A percentile compares a stretch with the other conserved stretches of the same genome.
Conservation (phyloP, 139 green algal species). For the Chara braunii region DNA sequence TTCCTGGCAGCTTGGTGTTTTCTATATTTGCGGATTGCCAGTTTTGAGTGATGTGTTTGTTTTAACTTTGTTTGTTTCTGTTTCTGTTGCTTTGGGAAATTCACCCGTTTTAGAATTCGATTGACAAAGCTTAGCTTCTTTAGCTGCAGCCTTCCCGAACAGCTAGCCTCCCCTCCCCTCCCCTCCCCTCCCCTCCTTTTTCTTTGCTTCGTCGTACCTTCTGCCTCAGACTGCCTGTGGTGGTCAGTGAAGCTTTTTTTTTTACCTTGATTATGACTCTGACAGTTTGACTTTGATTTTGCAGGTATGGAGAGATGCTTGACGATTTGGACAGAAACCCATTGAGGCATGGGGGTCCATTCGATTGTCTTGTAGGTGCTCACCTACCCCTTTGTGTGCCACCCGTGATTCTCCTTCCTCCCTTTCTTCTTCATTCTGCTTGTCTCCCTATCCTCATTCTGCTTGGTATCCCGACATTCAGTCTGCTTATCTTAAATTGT, state of each 20-base stretch:
- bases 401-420: background rate
- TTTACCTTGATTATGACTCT: background rate
- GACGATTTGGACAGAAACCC: conserved; percentile 33
- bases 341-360: conserved; percentile 24
- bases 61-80: no score
- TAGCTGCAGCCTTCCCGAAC: no score
- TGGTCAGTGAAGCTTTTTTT: background rate
- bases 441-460: no score
- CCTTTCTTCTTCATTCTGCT: no score
- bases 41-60: no score
- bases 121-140: no score
- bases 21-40: no score
- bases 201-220: background rate
- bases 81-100: no score
- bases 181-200: background rate
- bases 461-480: no score
- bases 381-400: background rate
- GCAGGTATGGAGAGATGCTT: conserved; percentile 27
- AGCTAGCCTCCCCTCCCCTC: background rate
- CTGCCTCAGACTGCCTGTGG: background rate
- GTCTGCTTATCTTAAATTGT: no score
- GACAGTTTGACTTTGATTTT: background rate
- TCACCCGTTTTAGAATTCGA: no score
- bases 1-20: no score
- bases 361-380: conserved; percentile 7